Evolutionary conservation across 2,329 filamentous ascomycete species (phyloP).

Genomic region (Fusarium brevicatenulatum): DNA sequence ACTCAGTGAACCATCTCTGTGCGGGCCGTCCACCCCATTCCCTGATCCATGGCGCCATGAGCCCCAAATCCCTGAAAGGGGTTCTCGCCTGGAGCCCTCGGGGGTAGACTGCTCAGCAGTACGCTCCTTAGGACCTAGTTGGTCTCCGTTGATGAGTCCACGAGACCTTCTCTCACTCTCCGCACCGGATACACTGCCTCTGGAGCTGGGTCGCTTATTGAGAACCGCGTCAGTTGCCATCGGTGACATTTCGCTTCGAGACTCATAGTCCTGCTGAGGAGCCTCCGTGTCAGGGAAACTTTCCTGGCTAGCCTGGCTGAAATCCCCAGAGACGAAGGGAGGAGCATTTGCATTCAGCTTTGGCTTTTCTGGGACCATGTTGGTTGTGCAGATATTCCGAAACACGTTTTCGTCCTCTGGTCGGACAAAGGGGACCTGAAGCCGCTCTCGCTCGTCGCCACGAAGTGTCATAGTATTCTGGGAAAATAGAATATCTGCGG

Average conservation of each 20-base stretch:
- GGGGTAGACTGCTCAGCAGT: constrained; percentile 35
- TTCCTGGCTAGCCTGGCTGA: constrained; percentile 37
- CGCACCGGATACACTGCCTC: constrained; percentile 52
- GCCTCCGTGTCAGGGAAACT: constrained; percentile 19
- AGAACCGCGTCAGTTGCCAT: constrained; percentile 49
- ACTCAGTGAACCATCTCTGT: constrained; percentile 65
- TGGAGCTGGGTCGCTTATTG: constrained; percentile 49
- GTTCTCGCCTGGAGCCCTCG: constrained; percentile 55
- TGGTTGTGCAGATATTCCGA: constrained; percentile 76
- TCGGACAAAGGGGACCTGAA: constrained; percentile 90
- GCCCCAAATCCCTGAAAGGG: constrained; percentile 71
- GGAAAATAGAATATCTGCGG: constrained; percentile 90
- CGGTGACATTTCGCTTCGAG: constrained; percentile 49
- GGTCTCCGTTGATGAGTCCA: constrained; percentile 36
- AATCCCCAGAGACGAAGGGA: constrained; percentile 54
- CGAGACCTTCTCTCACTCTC: constrained; percentile 55
- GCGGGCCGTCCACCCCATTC: constrained; percentile 62
- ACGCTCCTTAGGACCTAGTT: constrained; percentile 43
- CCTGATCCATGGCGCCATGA: constrained; percentile 73
- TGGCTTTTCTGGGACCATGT: constrained; percentile 63
- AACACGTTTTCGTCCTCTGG: constrained; percentile 88
- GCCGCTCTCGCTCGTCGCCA: constrained; percentile 84
- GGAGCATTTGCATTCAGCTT: constrained; percentile 66
- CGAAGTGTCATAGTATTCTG: constrained; percentile 89
- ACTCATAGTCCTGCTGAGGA: constrained; percentile 42